Conservation (phyloP, 306 rosid genomes). For the Herpetospermum pedunculosum region DNA sequence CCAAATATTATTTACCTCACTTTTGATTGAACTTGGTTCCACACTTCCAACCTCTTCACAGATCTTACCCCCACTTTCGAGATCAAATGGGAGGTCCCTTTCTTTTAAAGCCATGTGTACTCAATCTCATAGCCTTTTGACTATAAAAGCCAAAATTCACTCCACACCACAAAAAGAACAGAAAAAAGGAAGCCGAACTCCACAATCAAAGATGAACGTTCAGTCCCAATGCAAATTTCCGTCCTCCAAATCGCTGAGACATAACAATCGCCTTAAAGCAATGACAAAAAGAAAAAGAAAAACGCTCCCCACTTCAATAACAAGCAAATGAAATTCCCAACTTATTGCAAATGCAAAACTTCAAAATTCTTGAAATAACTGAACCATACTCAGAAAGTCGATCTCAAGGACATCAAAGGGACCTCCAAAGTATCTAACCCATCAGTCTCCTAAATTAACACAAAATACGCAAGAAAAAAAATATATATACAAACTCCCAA, state of each 20-base stretch:
- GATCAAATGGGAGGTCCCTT: conserved; percentile 26
- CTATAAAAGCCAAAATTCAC: background rate
- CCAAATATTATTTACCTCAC: conserved; percentile 5
- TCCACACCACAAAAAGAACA: background rate
- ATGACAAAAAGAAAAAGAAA: background rate
- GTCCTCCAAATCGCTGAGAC: background rate
- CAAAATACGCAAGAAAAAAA: background rate
- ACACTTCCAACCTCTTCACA: background rate
- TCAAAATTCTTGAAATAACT: background rate
- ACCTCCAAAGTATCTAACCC: background rate
- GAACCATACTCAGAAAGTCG: background rate
- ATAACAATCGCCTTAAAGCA: background rate
- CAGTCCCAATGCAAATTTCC: background rate
- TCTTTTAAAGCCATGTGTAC: conserved; percentile 16
- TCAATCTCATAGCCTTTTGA: conserved; percentile 7
- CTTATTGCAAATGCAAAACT: background rate
- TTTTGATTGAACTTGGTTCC: background rate
- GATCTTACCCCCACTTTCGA: conserved; percentile 44
- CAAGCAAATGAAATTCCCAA: background rate
- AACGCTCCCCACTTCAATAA: background rate
- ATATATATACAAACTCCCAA: background rate
- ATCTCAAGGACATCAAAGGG: background rate
- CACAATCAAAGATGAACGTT: background rate
- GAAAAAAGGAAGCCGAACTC: background rate
- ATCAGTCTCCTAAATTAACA: background rate